Base-by-base conservation (phyloP, 805 yeast species). In the Yamadazyma philogaea region DNA sequence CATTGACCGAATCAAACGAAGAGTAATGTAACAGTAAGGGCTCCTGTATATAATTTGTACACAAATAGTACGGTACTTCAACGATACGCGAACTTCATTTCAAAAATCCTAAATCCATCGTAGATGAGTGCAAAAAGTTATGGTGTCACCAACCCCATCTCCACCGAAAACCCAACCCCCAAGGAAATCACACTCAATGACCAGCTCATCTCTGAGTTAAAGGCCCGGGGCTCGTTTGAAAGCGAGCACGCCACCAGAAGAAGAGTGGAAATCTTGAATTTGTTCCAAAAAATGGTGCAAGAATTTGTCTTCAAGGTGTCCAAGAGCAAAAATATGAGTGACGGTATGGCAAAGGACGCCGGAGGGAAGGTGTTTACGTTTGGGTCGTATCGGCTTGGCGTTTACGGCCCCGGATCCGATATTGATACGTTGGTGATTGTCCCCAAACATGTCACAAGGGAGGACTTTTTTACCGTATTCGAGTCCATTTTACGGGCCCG, bases 401-500 rank as follows among this genome's bases (percentile, higher is more conserved):
- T 93, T 11, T 88, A 90, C 66, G 98, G 98, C 0, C 98, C 98
- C 0, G 98, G 99, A 0, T 85, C 96, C 0, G 99, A 93, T 82
- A 91, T 93, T 47, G 99, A 93, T 70, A 87, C 98, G 0, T 68
- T 93, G 35, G 87, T 93, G n/a, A 97, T 91, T 20, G 97, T 87
- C 14, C 99, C 99, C 1, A 93, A 91, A 55, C 98, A 93, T 62
- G 96, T 93, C 11, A 74, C 86, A 1, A 76, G 96, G 49, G 93
- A 86, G 19, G 93, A 90, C 62, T 93, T 91, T 59, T 93, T 93
- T 59, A 78, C 76, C 1, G 89, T 87, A 0, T 89, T 93, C 66
- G 86, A 74, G 28, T 75, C 75, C 34, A 61, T 93, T 11, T 62
- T 93, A 44, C 74, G 87, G 51, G 68, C 74, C 48, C 74, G 96